These are phyloP conservation scores for Chytriomyces hyalinus DNA, from an alignment of 192 early-diverging fungal species.

Conservation along the genomic window DNA sequence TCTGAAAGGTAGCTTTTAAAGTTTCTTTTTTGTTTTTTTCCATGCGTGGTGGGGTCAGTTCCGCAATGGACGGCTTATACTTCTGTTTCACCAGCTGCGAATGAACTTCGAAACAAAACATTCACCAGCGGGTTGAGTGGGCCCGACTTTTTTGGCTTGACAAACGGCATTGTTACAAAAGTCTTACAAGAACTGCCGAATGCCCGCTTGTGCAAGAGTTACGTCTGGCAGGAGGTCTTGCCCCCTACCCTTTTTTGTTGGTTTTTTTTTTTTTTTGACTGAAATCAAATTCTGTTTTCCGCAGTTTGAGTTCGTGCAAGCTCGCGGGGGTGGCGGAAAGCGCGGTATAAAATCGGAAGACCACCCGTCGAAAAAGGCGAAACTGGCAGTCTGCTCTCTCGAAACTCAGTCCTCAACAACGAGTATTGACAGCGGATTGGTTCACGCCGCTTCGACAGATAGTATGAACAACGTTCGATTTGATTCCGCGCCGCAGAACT, in stretches of 20 bases:
- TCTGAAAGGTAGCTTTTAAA: slow-evolving; percentile 56
- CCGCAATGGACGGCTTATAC: slow-evolving; percentile 2
- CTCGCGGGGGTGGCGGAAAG: slow-evolving; percentile 35
- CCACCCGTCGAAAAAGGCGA: not conserved
- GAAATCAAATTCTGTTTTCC: slow-evolving; percentile 26
- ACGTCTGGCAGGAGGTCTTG: slow-evolving; percentile 52
- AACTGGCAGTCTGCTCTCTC: not conserved
- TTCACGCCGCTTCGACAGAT: too few species aligned
- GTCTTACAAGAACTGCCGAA: slow-evolving; percentile 88
- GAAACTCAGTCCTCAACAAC: too few species aligned
- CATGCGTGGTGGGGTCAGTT: not conserved
- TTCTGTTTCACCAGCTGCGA: slow-evolving; percentile 49
- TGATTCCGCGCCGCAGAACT: too few species aligned
- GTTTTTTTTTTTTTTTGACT: slow-evolving; percentile 13
- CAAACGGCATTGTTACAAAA: slow-evolving; percentile 81
- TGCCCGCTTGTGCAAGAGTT: slow-evolving; percentile 72
- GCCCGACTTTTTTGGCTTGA: slow-evolving; percentile 91
- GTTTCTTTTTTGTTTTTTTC: not conserved
- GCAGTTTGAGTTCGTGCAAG: slow-evolving; percentile 47
- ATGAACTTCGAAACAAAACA: slow-evolving; percentile 77
- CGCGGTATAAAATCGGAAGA: slow-evolving; percentile 24
- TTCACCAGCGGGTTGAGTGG: slow-evolving; percentile 83
- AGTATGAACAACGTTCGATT: too few species aligned
- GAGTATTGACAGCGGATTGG: too few species aligned
- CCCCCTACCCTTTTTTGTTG: not conserved